Percentiles rank a stretch among this genome's conserved stretches.
Conservation (phyloP, 2,329 filamentous ascomycete genomes). For the Exophiala bonariae region DNA sequence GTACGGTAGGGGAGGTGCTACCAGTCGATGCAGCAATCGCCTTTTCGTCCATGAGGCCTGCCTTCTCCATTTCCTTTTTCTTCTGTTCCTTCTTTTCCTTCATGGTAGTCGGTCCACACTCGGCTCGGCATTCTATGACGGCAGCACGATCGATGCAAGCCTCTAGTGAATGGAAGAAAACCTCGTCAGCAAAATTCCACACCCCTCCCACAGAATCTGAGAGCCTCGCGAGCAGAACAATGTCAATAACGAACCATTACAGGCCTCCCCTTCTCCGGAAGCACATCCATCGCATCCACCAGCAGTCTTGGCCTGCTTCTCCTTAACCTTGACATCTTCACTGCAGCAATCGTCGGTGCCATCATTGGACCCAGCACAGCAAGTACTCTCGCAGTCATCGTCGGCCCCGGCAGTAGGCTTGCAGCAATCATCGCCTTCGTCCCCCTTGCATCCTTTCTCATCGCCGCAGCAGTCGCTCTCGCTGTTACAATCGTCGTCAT, state of each 20-base stretch:
- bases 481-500: too few relatives aligned
- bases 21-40: too few relatives aligned
- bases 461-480: too few relatives aligned
- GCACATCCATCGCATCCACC: background rate
- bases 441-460: too few relatives aligned
- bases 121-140: conserved; percentile 40
- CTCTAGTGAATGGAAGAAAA: conserved; percentile 4
- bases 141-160: conserved; percentile 48
- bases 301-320: background rate
- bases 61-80: conserved; percentile 7
- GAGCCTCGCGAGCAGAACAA: too few relatives aligned
- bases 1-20: too few relatives aligned
- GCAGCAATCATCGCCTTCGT: too few relatives aligned
- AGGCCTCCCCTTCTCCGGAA: background rate
- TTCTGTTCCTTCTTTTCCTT: too few relatives aligned
- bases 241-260: background rate
- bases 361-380: conserved; percentile 40
- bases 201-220: too few relatives aligned
- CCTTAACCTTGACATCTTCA: background rate
- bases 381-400: too few relatives aligned
- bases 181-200: too few relatives aligned
- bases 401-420: too few relatives aligned
- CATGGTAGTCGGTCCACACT: background rate
- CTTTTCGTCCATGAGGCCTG: conserved; percentile 21
- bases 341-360: background rate